Base-by-base conservation (phyloP, 805 yeast species). In the Teunomyces aglyptinius region DNA sequence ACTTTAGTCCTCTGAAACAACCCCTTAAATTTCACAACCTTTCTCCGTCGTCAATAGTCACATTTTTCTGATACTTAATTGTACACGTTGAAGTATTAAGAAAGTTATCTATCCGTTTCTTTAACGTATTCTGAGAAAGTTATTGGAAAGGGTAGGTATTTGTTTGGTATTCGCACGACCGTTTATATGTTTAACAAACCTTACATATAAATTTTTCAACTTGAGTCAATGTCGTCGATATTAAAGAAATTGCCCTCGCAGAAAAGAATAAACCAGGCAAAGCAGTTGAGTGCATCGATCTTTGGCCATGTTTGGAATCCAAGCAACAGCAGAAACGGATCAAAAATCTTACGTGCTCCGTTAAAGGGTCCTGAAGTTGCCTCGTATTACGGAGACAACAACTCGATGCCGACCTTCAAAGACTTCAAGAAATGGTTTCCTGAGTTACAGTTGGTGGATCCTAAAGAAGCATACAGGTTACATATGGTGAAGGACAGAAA, bases 221-320 rank as follows among this genome's bases (percentile, higher is more conserved):
- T n/a, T n/a, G 18, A 31, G 15, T 22, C 39, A 20, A 61, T 60
- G 64, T 52, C 63, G 18, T 51, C 63, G 2, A 48, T 64, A 29
- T 57, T 68, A 48, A 63, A 56, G 58, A 51, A 68, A 52, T 52
- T 63, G 44, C 80, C 82, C 16, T 49, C 71, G 1, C 57, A 61
- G 50, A 67, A 64, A 43, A 77, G 88, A 60, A 69, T 86, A 13
- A 67, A 73, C 40, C 77, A 80, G 60, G 75, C 83, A 22, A 76
- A 81, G 48, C 76, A 84, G 59, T 63, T 83, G 22, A 80, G 84
- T 48, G 81, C 89, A 27, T 73, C 77, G 49, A 77, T 88, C 31
- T 88, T 88, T 59, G 83, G 85, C 49, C 82, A 83, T 32, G 77
- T 81, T 20, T 87, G 78, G 68, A 87, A 86, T 60, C 94, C 95